Base-by-base conservation (phyloP, 1,139 yeast genomes). In the Hyphopichia wangnamkhiaoensis region DNA sequence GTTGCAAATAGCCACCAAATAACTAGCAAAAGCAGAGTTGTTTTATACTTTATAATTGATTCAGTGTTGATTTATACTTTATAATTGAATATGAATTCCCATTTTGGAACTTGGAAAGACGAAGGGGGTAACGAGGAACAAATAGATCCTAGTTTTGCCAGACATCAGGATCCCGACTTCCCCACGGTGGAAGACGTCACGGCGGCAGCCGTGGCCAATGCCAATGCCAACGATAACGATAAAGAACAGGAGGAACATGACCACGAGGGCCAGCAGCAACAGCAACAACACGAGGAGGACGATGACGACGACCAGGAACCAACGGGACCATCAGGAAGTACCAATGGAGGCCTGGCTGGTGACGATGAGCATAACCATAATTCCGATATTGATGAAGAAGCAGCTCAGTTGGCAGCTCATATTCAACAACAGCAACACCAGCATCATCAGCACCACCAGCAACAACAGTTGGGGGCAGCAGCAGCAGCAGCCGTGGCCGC, bases 61-160 rank as follows among this genome's bases (percentile, higher is more conserved):
- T n/a, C n/a, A n/a, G n/a, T n/a, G n/a, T n/a, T n/a, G n/a, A n/a
- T n/a, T n/a, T n/a, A n/a, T n/a, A n/a, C n/a, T n/a, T n/a, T n/a
- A n/a, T n/a, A n/a, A n/a, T n/a, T n/a, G n/a, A 36, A 21, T 34
- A 61, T 60, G 65, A 61, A 60, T 43, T 38, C 58, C 2, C 50
- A 55, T 39, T 59, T 53, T 40, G 46, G 52, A n/a, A 38, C 56
- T 25, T 60, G 65, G 62, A 43, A 50, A 32, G 50, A 48, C 40
- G 61, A 53, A 27, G 55, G 56, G 41, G 51, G 47, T 31, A 38
- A 45, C 18, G 56, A 47, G 31, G 59, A 53, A 25, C 59, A 48
- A 33, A 58, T 64, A 34, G 70, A 65, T 43, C 68, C 68, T 16
- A 47, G 65, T 15, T 65, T 63, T 45, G 59, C 60, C 12, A 47